Evolutionary conservation across 192 early-diverging fungal species (phyloP).

Genomic region (Entomortierella beljakovae): DNA sequence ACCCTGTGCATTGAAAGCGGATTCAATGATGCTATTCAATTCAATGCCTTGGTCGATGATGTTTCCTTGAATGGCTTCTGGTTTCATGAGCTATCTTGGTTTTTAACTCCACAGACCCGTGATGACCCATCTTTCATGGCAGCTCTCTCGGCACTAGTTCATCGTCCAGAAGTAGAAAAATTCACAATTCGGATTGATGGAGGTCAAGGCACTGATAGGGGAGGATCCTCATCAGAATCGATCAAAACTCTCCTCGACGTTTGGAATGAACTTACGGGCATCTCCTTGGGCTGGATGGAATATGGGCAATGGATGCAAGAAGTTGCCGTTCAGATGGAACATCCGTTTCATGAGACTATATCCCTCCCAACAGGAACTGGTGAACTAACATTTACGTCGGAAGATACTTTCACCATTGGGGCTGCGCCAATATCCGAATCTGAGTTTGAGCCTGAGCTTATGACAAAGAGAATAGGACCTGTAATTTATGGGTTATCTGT

Average conservation of each 20-base stretch:
- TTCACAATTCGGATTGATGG: constrained; percentile 14
- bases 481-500: no score
- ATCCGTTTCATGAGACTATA: constrained; percentile 12
- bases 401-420: constrained; percentile 5
- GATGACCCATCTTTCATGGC: constrained; percentile 1
- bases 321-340: neutral
- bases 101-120: neutral
- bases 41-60: constrained; percentile 7
- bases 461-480: no score
- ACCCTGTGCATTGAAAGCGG: neutral
- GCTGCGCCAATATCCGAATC: neutral
- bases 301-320: constrained; percentile 23
- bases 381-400: constrained; percentile 17
- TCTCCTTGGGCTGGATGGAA: constrained; percentile 10
- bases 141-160: constrained; percentile 3
- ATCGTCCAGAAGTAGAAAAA: constrained; percentile 6
- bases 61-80: constrained; percentile 1
- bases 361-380: constrained; percentile 4
- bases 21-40: neutral
- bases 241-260: constrained; percentile 6
- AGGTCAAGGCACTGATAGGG: neutral
- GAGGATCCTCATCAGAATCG: neutral
- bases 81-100: constrained; percentile 14
- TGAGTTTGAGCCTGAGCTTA: no score
- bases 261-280: constrained; percentile 21